A percentile compares a stretch with the other conserved stretches of the same genome.
Conservation (phyloP, 1,139 yeast species). For the Yamadazyma trypodendri region DNA sequence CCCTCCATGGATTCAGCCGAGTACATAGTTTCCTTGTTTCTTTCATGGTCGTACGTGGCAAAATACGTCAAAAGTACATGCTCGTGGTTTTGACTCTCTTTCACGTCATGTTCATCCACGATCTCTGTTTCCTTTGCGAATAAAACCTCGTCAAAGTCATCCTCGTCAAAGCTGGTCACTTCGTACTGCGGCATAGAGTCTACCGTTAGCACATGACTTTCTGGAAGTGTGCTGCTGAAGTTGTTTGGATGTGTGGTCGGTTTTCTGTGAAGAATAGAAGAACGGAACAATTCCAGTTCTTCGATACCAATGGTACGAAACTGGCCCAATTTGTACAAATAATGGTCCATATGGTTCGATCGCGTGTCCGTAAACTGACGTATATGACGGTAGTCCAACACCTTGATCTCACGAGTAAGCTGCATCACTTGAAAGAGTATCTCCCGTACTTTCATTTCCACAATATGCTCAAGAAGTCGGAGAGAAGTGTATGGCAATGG, state of each 20-base stretch:
- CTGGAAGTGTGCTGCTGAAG: background rate
- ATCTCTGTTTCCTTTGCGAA: slow-evolving; percentile 9
- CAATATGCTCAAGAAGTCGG: background rate
- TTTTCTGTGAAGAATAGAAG: background rate
- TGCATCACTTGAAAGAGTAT: slow-evolving; percentile 1
- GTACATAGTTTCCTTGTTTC: slow-evolving; percentile 13
- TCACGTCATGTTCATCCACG: slow-evolving; percentile 20
- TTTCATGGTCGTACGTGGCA: slow-evolving; percentile 11
- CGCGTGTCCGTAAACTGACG: background rate
- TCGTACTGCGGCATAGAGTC: slow-evolving; percentile 9
- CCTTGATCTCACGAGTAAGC: background rate
- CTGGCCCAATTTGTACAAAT: slow-evolving; percentile 5
- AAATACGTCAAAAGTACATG: slow-evolving; percentile 18
- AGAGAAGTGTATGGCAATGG: background rate
- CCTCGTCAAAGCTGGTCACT: slow-evolving; percentile 8
- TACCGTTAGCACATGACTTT: slow-evolving; percentile 3
- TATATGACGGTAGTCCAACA: background rate
- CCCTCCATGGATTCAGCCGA: slow-evolving; percentile 13
- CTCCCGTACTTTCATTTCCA: slow-evolving; percentile 1
- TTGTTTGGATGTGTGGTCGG: background rate
- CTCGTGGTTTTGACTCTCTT: slow-evolving; percentile 22
- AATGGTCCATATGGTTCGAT: slow-evolving; percentile 7
- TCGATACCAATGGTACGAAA: slow-evolving; percentile 5
- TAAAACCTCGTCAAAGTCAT: slow-evolving; percentile 7
- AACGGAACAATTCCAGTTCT: slow-evolving; percentile 5